Evolutionary conservation across 2,329 filamentous ascomycete species (phyloP).

Genomic region (Fusarium lyarnte): DNA sequence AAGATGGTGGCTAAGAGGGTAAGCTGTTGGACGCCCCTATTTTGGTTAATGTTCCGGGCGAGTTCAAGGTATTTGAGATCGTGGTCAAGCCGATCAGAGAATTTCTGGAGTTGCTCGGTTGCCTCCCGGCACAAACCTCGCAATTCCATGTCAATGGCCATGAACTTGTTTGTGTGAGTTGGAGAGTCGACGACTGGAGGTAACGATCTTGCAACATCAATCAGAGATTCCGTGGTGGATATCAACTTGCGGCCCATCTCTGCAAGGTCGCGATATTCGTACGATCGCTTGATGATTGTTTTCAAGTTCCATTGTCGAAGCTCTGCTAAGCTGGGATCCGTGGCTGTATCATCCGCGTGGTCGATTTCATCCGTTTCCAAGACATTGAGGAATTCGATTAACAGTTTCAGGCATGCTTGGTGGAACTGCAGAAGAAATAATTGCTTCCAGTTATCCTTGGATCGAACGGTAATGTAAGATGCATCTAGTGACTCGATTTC

Average conservation of each 20-base stretch:
- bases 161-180: rapidly evolving
- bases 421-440: neutral
- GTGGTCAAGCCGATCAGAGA: rapidly evolving
- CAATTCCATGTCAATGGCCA: neutral
- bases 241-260: neutral
- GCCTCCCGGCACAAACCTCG: neutral
- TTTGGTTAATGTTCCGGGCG: rapidly evolving
- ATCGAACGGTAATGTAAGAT: neutral
- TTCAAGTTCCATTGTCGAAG: neutral
- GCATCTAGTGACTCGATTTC: rapidly evolving
- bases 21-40: rapidly evolving
- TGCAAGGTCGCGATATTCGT: neutral
- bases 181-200: neutral
- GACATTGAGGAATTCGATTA: neutral
- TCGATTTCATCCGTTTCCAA: rapidly evolving
- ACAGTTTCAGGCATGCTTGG: neutral
- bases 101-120: rapidly evolving
- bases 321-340: rapidly evolving
- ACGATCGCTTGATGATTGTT: rapidly evolving
- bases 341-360: rapidly evolving
- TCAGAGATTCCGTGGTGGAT: rapidly evolving
- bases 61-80: neutral
- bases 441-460: neutral
- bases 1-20: rapidly evolving
- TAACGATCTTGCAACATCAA: rapidly evolving